Evolutionary conservation across 2,329 filamentous ascomycete genomes (phyloP).

Genomic region (Elsinoe fawcettii): DNA sequence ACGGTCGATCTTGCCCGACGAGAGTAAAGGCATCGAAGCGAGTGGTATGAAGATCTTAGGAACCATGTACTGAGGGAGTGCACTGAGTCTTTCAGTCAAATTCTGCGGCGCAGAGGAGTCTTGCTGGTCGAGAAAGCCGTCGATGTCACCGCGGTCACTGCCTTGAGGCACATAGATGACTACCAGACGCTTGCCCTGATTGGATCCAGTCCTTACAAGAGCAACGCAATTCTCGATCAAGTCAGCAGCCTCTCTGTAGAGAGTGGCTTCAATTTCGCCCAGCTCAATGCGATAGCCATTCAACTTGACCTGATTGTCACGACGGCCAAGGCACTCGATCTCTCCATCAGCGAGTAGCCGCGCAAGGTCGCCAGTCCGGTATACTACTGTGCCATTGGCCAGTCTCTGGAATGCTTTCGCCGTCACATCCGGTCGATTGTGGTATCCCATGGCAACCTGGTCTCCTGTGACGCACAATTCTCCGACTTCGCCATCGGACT

Average conservation of each 20-base stretch:
- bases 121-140: neutral
- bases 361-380: slow-evolving; percentile 39
- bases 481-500: neutral
- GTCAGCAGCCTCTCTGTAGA: neutral
- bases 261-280: slow-evolving; percentile 18
- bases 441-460: slow-evolving; percentile 5
- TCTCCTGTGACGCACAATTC: neutral
- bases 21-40: slow-evolving; percentile 20
- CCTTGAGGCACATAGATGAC: neutral
- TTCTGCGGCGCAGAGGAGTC: neutral
- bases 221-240: neutral
- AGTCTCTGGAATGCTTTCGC: neutral
- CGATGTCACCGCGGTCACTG: neutral
- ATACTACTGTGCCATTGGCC: neutral
- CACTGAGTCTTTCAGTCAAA: neutral
- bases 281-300: slow-evolving; percentile 22
- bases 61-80: slow-evolving; percentile 29
- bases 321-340: slow-evolving; percentile 58
- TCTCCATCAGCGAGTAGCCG: slow-evolving; percentile 66
- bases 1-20: slow-evolving; percentile 28
- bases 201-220: neutral
- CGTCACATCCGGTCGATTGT: neutral
- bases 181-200: neutral
- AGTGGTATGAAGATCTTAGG: neutral
- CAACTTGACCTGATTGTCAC: slow-evolving; percentile 22